These are phyloP conservation scores for Talaromyces liani DNA, from an alignment of 495 filamentous ascomycete genomes.

Conservation along the genomic window DNA sequence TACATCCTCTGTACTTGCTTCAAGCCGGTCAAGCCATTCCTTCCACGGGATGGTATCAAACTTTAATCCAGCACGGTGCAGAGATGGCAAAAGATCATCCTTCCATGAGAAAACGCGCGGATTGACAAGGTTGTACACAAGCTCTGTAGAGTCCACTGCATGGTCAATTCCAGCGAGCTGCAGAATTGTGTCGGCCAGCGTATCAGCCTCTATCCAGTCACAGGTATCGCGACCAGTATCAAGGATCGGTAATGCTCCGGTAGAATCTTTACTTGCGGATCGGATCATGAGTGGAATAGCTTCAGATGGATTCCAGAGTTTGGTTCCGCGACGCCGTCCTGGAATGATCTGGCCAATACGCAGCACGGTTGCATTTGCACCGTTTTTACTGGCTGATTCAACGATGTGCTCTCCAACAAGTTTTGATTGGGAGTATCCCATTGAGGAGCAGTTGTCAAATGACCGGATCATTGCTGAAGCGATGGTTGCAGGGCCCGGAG, in stretches of 20 bases:
- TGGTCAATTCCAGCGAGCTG: conserved; percentile 28
- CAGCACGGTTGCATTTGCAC: conserved; percentile 38
- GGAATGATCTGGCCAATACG: conserved; percentile 55
- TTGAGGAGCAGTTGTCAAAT: conserved; percentile 32
- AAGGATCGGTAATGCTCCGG: conserved; percentile 42
- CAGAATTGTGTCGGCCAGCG: conserved; percentile 36
- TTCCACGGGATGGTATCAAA: conserved; percentile 39
- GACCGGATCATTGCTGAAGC: conserved; percentile 34
- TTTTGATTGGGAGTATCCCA: conserved; percentile 55
- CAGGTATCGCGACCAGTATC: conserved; percentile 23
- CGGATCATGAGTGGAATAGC: conserved; percentile 49
- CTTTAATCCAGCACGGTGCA: conserved; percentile 29
- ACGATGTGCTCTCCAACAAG: conserved; percentile 47
- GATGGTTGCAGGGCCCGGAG: conserved; percentile 21
- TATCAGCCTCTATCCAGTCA: conserved; percentile 53
- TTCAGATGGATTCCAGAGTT: conserved; percentile 53
- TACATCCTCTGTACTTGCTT: conserved; percentile 37
- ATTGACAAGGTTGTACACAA: conserved; percentile 50
- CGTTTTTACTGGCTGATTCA: conserved; percentile 25
- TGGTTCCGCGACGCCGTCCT: conserved; percentile 30
- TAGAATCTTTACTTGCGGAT: conserved; percentile 31
- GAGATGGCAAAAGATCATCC: conserved; percentile 42
- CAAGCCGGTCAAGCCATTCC: conserved; percentile 45
- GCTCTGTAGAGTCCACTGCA: neutral
- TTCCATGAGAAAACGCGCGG: conserved; percentile 44